Evolutionary conservation across 2,329 filamentous ascomycete genomes (phyloP), one percentile per base, ranked within the genome.

Genomic region (Drechslerella stenobrocha): DNA sequence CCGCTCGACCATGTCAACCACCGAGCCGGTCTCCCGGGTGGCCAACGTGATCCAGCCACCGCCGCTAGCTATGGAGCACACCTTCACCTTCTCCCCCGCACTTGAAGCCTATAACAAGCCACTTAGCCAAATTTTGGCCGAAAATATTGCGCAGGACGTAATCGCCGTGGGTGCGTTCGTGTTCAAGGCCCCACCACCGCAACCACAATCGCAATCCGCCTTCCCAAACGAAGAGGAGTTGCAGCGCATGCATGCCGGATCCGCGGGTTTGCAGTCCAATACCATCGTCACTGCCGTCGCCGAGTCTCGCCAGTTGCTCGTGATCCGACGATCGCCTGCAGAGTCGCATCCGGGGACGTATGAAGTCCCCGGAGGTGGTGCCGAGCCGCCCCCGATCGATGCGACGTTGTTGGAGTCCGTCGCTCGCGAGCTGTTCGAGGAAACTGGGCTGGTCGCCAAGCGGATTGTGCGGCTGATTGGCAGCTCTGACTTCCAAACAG

Each of bases 281-380:
- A n/a, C n/a, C n/a, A n/a, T n/a, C n/a, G n/a, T n/a, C n/a, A n/a
- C n/a, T n/a, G n/a, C n/a, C n/a, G n/a, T 26, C 45, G 55, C 48
- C 35, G 55, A 67, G 24, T 32, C 44, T 32, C 35, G 24, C n/a
- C 26, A 58, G 2, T 73, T 79, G 52, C 76, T 81, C 8, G 74
- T 81, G 22, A 73, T 81, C n/a, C 79, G 79, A 52, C 77, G 79
- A 56, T 73, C 78, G 24, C 47, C 71, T 1, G 72, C 72, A n/a
- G 78, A 81, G 64, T 73, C 74, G 1, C 76, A 75, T 61, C 75
- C 76, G 0, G 73, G 74, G 4, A 73, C 72, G 61, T 80, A 81
- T 81, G 81, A 83, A 70, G 75, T 80, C 0, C 81, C 81, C 2
- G 81, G 81, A 4, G 81, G 81, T 1, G 77, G 77, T 9, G 76